phyloP scores from a whole-genome alignment of 352 stramenopile species.

The Phytophthora pistaciae region DNA sequence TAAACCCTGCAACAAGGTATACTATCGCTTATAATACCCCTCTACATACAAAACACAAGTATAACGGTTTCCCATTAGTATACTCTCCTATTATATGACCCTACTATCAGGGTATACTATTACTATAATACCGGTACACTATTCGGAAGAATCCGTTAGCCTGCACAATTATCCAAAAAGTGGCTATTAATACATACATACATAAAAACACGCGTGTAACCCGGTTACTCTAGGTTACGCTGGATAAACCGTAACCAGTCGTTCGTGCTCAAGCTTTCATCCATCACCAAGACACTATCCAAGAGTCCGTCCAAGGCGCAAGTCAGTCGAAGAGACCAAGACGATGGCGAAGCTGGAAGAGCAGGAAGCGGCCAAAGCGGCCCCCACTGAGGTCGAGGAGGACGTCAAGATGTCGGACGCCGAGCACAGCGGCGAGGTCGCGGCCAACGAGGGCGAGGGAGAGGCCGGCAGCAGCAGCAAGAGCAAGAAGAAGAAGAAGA shows the following conservation, averaged over 20 bases:
- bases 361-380: slow-evolving; percentile 16
- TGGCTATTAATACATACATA: too few species aligned
- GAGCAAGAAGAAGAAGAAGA: slow-evolving; percentile 90
- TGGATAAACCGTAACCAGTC: neutral
- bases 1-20: too few species aligned
- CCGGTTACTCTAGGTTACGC: neutral
- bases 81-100: too few species aligned
- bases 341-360: slow-evolving; percentile 36
- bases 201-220: neutral
- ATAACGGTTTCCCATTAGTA: too few species aligned
- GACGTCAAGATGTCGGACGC: slow-evolving; percentile 23
- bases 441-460: neutral
- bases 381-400: slow-evolving; percentile 7
- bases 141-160: too few species aligned
- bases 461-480: slow-evolving; percentile 27
- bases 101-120: too few species aligned
- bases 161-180: too few species aligned
- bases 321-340: neutral
- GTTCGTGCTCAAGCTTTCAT: neutral
- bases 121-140: too few species aligned
- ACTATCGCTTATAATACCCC: too few species aligned
- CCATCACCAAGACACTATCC: slow-evolving; percentile 19
- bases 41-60: too few species aligned
- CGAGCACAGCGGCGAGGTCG: slow-evolving; percentile 25
- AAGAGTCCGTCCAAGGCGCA: slow-evolving; percentile 13